These are phyloP conservation scores for Ammopiptanthus mongolicus DNA, from an alignment of 306 rosid species.

Conservation along the genomic window DNA sequence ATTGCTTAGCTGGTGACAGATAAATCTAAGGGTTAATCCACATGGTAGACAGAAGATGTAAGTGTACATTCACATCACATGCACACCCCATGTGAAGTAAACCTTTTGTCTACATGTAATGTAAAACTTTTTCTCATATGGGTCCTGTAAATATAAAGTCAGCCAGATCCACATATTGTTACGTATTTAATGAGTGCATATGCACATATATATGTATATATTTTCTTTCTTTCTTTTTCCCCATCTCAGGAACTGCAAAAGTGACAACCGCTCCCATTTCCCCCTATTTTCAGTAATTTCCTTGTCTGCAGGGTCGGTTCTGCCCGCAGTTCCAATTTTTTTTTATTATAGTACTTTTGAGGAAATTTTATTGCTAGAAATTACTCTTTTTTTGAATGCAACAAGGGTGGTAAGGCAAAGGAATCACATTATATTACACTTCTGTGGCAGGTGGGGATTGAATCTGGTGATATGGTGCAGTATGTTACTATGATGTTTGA, in stretches of 20 bases:
- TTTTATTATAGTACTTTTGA: constrained; percentile 10
- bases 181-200: constrained; percentile 34
- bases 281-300: constrained; percentile 24
- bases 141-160: constrained; percentile 38
- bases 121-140: constrained; percentile 39
- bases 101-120: constrained; percentile 76
- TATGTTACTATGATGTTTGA: too few species aligned
- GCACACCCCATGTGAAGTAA: constrained; percentile 73
- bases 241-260: constrained; percentile 21
- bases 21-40: constrained; percentile 69
- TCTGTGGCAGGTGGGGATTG: too few species aligned
- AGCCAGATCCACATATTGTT: constrained; percentile 25
- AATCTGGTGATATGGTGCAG: too few species aligned
- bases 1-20: constrained; percentile 89
- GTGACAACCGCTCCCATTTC: neutral
- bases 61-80: constrained; percentile 83
- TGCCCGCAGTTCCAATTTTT: constrained; percentile 12
- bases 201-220: constrained; percentile 6
- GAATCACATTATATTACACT: too few species aligned
- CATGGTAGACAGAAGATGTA: constrained; percentile 82
- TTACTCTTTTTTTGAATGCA: too few species aligned
- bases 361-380: constrained; percentile 14
- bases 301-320: constrained; percentile 22
- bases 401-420: too few species aligned
- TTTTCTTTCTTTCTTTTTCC: neutral